phyloP scores from a whole-genome alignment of 805 yeast genomes.

The Starmerella vaccinii region DNA sequence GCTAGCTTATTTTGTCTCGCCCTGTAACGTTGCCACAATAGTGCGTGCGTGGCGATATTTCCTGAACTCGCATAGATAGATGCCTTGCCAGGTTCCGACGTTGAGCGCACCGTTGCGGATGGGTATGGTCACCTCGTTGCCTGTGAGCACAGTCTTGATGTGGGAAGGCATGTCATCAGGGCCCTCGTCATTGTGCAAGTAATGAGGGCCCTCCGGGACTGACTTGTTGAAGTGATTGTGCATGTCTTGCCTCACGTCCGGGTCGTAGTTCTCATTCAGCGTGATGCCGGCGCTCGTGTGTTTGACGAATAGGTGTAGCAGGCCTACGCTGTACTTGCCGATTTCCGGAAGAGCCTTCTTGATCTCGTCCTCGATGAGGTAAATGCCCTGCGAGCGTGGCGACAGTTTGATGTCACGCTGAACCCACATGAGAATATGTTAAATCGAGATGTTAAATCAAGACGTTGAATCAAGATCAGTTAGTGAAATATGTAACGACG shows the following conservation, averaged over 20 bases:
- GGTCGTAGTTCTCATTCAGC: constrained; percentile 69
- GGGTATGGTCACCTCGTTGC: constrained; percentile 58
- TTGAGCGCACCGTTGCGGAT: constrained; percentile 57
- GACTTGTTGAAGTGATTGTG: constrained; percentile 49
- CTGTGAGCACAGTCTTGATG: constrained; percentile 49
- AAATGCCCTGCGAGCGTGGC: constrained; percentile 56
- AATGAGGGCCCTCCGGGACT: constrained; percentile 54
- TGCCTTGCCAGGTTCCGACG: constrained; percentile 80
- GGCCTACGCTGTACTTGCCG: constrained; percentile 49
- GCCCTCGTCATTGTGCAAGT: constrained; percentile 61
- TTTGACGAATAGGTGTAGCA: constrained; percentile 55
- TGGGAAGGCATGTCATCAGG: constrained; percentile 81
- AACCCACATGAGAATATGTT: constrained; percentile 51
- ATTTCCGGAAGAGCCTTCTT: constrained; percentile 47
- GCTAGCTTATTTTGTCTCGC: constrained; percentile 30
- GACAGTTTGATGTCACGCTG: constrained; percentile 46
- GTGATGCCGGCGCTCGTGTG: constrained; percentile 75
- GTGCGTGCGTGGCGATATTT: constrained; percentile 51
- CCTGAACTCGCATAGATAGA: constrained; percentile 67
- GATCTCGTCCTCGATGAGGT: constrained; percentile 62
- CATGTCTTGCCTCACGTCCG: constrained; percentile 67
- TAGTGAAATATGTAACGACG: too few relatives aligned
- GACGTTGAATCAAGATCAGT: too few relatives aligned
- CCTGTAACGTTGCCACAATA: constrained; percentile 65
- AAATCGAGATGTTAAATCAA: too few relatives aligned